Evolutionary conservation across 1,284 basidiomycete species (phyloP).

Genomic region (Blastosporella zonata): DNA sequence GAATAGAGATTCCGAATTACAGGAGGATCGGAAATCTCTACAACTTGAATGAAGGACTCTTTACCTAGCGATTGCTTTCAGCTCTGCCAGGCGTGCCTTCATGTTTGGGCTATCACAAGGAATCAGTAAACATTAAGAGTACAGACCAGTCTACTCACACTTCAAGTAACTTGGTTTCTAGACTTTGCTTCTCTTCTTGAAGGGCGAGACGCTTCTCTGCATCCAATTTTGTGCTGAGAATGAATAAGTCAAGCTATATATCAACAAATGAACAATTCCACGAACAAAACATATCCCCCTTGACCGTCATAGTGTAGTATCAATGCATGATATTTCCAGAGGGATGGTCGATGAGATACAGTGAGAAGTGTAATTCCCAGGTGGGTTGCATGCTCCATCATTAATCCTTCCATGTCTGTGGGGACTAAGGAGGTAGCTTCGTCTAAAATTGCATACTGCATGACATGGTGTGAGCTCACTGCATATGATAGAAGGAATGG

Average conservation of each 20-base stretch:
- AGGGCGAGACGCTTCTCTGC: slow-evolving; percentile 88
- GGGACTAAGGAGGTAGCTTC: slow-evolving; percentile 96
- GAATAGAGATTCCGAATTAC: too few species aligned
- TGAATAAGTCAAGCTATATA: slow-evolving; percentile 8
- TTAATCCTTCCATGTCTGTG: slow-evolving; percentile 87
- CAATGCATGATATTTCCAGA: slow-evolving; percentile 95
- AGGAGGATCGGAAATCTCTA: too few species aligned
- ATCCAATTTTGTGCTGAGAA: slow-evolving; percentile 78
- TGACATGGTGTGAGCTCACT: slow-evolving; percentile 9
- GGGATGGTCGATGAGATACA: slow-evolving; percentile 86
- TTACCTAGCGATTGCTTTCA: slow-evolving; percentile 39
- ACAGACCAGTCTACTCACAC: slow-evolving; percentile 50
- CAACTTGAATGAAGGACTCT: neutral
- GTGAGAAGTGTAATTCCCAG: slow-evolving; percentile 89
- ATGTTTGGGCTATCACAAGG: slow-evolving; percentile 66
- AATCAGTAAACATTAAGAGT: slow-evolving; percentile 10
- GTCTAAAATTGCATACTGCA: slow-evolving; percentile 91
- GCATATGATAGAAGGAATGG: neutral
- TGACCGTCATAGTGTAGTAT: slow-evolving; percentile 89
- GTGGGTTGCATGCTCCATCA: slow-evolving; percentile 93
- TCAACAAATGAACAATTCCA: slow-evolving; percentile 18
- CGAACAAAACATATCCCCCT: slow-evolving; percentile 83
- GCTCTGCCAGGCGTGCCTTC: slow-evolving; percentile 71
- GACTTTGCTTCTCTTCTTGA: slow-evolving; percentile 89
- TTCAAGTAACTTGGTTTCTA: slow-evolving; percentile 79